A percentile compares a stretch with the other conserved stretches of the same genome.
These are phyloP conservation scores for Lachnellula subtilissima DNA, from an alignment of 2,329 filamentous ascomycete genomes.

Conservation along the genomic window DNA sequence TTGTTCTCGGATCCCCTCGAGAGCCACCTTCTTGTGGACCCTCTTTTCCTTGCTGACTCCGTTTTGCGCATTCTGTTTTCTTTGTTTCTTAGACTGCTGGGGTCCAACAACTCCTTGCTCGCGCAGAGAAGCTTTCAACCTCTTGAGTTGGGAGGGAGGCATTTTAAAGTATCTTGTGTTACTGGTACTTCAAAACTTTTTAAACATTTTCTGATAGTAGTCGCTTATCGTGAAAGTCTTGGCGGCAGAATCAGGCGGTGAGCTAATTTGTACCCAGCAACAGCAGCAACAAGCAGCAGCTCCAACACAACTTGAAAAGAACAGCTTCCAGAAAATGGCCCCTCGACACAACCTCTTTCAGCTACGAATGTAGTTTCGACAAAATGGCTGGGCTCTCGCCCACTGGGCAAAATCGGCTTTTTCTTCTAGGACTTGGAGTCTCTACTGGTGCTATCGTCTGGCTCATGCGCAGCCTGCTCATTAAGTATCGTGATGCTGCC, in stretches of 20 bases:
- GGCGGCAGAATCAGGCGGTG: slow-evolving; percentile 12
- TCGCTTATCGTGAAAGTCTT: slow-evolving; percentile 20
- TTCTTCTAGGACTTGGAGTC: slow-evolving; percentile 34
- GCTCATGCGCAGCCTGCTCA: slow-evolving; percentile 54
- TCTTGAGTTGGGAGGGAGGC: slow-evolving; percentile 94
- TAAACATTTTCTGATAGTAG: slow-evolving; percentile 14
- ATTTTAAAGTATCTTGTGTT: slow-evolving; percentile 45
- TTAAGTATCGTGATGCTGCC: slow-evolving; percentile 57
- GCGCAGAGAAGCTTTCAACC: slow-evolving; percentile 82
- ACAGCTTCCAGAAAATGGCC: too few species aligned
- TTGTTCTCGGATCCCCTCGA: slow-evolving; percentile 84
- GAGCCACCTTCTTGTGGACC: slow-evolving; percentile 68
- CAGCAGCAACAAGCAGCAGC: not conserved
- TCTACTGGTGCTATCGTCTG: slow-evolving; percentile 55
- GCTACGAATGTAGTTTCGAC: slow-evolving; percentile 19
- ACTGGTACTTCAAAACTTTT: slow-evolving; percentile 6
- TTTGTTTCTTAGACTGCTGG: slow-evolving; percentile 93
- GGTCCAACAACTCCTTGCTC: slow-evolving; percentile 88
- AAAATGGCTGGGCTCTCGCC: slow-evolving; percentile 29
- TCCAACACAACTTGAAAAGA: too few species aligned
- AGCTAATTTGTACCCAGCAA: not conserved
- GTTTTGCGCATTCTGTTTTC: slow-evolving; percentile 66
- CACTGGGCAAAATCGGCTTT: slow-evolving; percentile 24
- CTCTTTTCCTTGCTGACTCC: slow-evolving; percentile 66
- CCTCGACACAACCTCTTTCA: not conserved